These are phyloP conservation scores for Sabuloglossum arenarium DNA, from an alignment of 495 filamentous ascomycete genomes.

Conservation along the genomic window DNA sequence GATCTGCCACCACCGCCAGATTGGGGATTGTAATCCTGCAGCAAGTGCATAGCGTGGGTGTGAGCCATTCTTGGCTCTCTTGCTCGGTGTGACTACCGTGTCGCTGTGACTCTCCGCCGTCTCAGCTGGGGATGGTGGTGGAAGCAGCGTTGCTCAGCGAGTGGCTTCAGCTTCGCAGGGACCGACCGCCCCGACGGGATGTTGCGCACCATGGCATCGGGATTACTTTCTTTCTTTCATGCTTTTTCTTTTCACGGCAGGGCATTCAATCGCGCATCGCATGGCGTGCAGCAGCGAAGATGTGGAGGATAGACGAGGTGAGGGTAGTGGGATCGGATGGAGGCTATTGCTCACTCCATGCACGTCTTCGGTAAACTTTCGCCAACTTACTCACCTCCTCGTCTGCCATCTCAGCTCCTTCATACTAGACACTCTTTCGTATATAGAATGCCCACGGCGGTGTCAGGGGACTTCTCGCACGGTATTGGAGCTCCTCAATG, in stretches of 20 bases:
- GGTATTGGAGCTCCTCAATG: neutral
- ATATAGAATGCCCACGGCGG: neutral
- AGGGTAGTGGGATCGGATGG: neutral
- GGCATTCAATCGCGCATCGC: too few species aligned
- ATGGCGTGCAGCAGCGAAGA: neutral
- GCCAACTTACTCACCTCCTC: neutral
- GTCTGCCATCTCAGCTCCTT: neutral
- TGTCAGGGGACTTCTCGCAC: neutral
- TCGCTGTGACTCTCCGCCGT: neutral
- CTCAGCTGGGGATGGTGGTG: neutral
- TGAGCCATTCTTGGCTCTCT: neutral
- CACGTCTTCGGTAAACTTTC: neutral
- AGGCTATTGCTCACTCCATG: neutral
- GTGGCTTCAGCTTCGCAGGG: neutral
- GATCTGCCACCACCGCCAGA: neutral
- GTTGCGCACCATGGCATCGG: neutral
- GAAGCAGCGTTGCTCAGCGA: neutral
- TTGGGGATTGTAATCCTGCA: neutral
- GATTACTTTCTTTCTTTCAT: neutral
- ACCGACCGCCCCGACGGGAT: neutral
- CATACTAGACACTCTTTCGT: neutral
- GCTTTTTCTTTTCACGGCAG: neutral
- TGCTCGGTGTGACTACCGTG: conserved; percentile 1
- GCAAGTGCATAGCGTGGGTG: neutral
- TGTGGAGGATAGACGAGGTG: neutral